phyloP scores from a whole-genome alignment of 2,329 filamentous ascomycete genomes.

The Aspergillus clavatus region DNA sequence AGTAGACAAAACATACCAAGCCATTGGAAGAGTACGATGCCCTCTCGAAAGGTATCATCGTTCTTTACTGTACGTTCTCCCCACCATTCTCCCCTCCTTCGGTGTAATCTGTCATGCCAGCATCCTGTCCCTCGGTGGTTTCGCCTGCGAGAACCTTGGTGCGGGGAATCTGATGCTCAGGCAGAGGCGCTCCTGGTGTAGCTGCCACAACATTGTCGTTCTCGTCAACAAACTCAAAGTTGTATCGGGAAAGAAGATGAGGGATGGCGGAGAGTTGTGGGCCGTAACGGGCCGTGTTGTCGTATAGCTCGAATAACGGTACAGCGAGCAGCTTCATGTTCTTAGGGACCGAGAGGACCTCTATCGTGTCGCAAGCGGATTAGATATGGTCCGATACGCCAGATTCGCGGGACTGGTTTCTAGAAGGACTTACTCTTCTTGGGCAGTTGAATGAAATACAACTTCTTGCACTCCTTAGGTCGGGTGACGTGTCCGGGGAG shows the following conservation, averaged over 20 bases:
- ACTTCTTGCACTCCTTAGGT: conserved; percentile 98
- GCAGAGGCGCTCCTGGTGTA: conserved; percentile 67
- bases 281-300: conserved; percentile 91
- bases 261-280: conserved; percentile 95
- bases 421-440: conserved; percentile 76
- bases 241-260: conserved; percentile 88
- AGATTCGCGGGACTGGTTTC: too few relatives aligned
- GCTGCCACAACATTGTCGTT: conserved; percentile 78
- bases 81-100: conserved; percentile 23
- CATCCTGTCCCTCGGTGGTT: conserved; percentile 27
- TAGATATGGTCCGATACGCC: background rate
- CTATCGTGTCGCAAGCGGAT: conserved; percentile 42
- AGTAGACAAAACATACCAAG: background rate
- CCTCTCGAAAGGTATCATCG: background rate
- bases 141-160: conserved; percentile 61
- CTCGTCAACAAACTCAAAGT: conserved; percentile 97
- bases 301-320: conserved; percentile 94
- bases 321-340: conserved; percentile 99
- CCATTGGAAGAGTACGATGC: background rate
- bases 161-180: conserved; percentile 55
- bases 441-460: conserved; percentile 94
- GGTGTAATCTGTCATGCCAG: conserved; percentile 33
- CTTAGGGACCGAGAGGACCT: conserved; percentile 93
- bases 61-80: conserved; percentile 13
- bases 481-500: conserved; percentile 92